Conservation (phyloP, 306 rosid species). For the Glycine soja region DNA sequence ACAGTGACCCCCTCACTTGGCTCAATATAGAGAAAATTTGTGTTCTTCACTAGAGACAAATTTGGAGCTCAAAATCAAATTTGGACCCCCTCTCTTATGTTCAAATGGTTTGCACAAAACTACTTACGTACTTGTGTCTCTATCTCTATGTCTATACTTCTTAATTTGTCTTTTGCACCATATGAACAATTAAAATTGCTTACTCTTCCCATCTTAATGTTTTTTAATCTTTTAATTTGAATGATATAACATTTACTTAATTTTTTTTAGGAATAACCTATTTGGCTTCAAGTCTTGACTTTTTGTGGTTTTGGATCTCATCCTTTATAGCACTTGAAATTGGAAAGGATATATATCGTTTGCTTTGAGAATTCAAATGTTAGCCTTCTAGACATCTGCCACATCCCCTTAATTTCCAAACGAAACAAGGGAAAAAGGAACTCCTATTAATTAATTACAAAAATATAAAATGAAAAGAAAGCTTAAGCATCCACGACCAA, state of each 20-base stretch:
- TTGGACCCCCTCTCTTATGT: too few relatives aligned
- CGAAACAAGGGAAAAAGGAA: not conserved
- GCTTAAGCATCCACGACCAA: constrained; percentile 1
- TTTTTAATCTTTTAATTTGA: not conserved
- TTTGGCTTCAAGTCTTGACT: constrained; percentile 34
- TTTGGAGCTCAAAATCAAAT: constrained; percentile 32
- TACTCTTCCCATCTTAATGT: constrained; percentile 7
- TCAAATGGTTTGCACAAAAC: constrained; percentile 49
- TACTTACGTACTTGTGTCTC: not conserved
- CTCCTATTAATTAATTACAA: not conserved
- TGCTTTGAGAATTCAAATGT: not conserved
- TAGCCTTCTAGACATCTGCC: not conserved
- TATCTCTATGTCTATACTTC: not conserved
- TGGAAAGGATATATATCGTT: constrained; percentile 8
- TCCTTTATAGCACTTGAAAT: constrained; percentile 23
- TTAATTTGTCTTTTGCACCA: constrained; percentile 35
- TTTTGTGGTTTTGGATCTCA: constrained; percentile 45
- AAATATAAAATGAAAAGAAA: too few relatives aligned
- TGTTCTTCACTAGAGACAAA: constrained; percentile 26
- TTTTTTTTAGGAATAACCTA: not conserved
- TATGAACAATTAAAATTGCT: constrained; percentile 5
- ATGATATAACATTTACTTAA: not conserved
- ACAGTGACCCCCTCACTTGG: constrained; percentile 49
- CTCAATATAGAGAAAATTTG: constrained; percentile 46
- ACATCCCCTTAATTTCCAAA: not conserved